Base-by-base conservation (phyloP, 1,284 basidiomycete species). In the Sanghuangporus sanghuang region DNA sequence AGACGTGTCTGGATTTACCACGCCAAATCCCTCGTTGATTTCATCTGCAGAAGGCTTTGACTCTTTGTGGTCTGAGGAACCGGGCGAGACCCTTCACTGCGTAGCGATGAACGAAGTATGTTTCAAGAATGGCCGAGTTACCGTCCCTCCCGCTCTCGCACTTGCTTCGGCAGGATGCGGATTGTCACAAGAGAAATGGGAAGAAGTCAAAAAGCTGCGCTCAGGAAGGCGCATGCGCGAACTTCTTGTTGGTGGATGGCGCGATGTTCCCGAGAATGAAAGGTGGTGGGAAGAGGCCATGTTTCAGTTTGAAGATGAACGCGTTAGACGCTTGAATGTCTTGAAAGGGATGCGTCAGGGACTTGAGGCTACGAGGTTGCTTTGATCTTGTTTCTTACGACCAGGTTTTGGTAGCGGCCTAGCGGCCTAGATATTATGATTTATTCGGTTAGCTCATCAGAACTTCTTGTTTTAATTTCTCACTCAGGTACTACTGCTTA, bases 111-210 rank as follows among this genome's bases (percentile, higher is more conserved):
- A 86, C 44, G 83, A 86, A 66, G 73, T 85, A 59, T 90, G 88
- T 70, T 92, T 87, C 82, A 93, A 93, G 74, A 73, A 83, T 50
- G 88, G 86, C 0, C 80, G 91, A 1, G 84, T 92, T 65, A 93
- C 90, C 11, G 80, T 93, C 59, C 92, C 92, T 3, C 92, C 92
- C 9, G 77, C 76, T 2, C 66, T 90, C 62, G 79, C 82, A 8
- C 71, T 87, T 36, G 85, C 81, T 0, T 69, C 74, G 3, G 83
- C 85, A 62, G 87, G 86, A 0, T 81, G 85, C 69, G 61, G 65
- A 8, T 11, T 62, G 11, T 52, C 63, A 7, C 18, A 39, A 2
- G 57, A 63, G 18, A 18, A 27, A 6, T 66, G 61, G 61, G 46
- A 4, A 16, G 44, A 44, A 38, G 44, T 64, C 5, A 55, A 38